A percentile compares a stretch with the other conserved stretches of the same genome.
These are phyloP conservation scores for Panaeolus cyanescens DNA, from an alignment of 768 basidiomycete species.

Conservation along the genomic window DNA sequence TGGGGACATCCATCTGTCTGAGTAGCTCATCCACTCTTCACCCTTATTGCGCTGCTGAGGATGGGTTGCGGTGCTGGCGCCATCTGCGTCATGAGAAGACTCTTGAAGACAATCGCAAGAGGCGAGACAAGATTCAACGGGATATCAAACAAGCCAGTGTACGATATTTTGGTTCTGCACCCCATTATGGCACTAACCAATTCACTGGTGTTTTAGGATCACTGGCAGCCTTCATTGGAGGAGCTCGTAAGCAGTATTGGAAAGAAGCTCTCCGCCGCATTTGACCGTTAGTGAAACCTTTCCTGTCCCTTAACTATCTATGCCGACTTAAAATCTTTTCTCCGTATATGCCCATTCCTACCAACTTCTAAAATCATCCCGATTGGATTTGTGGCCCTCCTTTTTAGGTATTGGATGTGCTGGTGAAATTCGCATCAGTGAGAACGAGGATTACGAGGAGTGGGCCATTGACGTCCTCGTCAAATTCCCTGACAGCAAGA, in stretches of 20 bases:
- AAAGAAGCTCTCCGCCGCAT: slow-evolving; percentile 84
- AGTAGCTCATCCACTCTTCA: not conserved
- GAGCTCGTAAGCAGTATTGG: slow-evolving; percentile 78
- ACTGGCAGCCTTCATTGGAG: slow-evolving; percentile 86
- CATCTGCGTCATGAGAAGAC: slow-evolving; percentile 32
- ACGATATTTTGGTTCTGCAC: slow-evolving; percentile 19
- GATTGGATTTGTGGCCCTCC: slow-evolving; percentile 5
- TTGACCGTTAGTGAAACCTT: slow-evolving; percentile 87
- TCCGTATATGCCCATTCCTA: not conserved
- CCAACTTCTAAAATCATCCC: not conserved
- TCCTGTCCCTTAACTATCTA: too few species aligned
- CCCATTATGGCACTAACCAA: not conserved
- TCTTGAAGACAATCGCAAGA: slow-evolving; percentile 53
- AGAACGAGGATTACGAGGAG: slow-evolving; percentile 85
- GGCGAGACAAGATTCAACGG: slow-evolving; percentile 52
- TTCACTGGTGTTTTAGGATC: slow-evolving; percentile 50
- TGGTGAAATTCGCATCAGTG: slow-evolving; percentile 82
- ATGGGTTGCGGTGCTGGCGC: slow-evolving; percentile 18
- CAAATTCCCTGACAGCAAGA: slow-evolving; percentile 91
- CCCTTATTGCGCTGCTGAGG: slow-evolving; percentile 21
- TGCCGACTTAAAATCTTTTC: too few species aligned
- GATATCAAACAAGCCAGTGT: slow-evolving; percentile 68
- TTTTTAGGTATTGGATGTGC: slow-evolving; percentile 91
- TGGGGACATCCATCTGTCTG: too few species aligned
- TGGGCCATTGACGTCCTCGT: slow-evolving; percentile 98